Percentiles rank a stretch among this genome's conserved stretches.
These are phyloP conservation scores for Phlyctochytrium arcticum DNA, from an alignment of 192 early-diverging fungal genomes.

Conservation along the genomic window DNA sequence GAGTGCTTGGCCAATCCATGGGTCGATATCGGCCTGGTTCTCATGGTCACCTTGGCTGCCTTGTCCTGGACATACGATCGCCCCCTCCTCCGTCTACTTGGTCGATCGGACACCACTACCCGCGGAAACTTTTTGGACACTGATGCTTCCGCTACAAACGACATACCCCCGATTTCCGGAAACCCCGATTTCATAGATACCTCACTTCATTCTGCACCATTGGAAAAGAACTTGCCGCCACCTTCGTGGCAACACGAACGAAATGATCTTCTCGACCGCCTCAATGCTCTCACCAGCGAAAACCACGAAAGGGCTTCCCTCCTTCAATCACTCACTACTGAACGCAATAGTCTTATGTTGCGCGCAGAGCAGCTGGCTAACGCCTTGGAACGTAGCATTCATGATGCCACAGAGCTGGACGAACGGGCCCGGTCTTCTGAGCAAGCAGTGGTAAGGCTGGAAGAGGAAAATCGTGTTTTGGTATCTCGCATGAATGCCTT, in stretches of 20 bases:
- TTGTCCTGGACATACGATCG: slow-evolving; percentile 13
- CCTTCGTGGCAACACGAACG: not conserved
- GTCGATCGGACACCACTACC: not conserved
- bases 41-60: not conserved
- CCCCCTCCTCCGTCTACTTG: not conserved
- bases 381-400: slow-evolving; percentile 6
- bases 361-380: slow-evolving; percentile 9
- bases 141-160: not conserved
- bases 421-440: not conserved
- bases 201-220: not conserved
- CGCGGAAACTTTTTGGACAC: not conserved
- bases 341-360: not conserved
- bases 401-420: slow-evolving; percentile 1
- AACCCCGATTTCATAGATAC: not conserved
- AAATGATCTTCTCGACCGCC: not conserved
- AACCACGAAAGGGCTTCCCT: not conserved
- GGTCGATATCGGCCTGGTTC: slow-evolving; percentile 11
- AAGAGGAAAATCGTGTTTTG: slow-evolving; percentile 14
- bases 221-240: not conserved
- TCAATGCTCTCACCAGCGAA: not conserved
- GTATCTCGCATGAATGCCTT: not conserved
- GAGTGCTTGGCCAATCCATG: slow-evolving; percentile 12
- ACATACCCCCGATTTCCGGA: not conserved
- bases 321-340: not conserved
- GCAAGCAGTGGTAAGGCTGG: not conserved